phyloP scores from a whole-genome alignment of 345 rosid genomes.

The Linum tenue region DNA sequence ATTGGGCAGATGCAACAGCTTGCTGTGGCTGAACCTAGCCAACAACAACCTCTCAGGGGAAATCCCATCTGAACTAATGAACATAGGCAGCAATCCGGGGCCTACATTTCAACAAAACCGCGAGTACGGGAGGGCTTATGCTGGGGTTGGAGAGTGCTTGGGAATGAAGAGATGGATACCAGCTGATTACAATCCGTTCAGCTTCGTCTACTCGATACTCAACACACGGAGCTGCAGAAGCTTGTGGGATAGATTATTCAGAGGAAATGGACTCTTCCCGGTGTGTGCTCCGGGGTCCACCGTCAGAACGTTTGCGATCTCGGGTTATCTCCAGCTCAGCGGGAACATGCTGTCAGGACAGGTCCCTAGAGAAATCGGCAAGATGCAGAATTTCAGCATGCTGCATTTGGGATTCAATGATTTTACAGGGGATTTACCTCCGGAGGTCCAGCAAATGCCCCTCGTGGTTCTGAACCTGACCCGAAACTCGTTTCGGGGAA shows the following conservation, averaged over 20 bases:
- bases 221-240: slow-evolving; percentile 62
- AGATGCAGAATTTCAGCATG: slow-evolving; percentile 55
- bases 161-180: slow-evolving; percentile 92
- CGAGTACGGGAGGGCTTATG: slow-evolving; percentile 20
- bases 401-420: slow-evolving; percentile 61
- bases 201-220: slow-evolving; percentile 54
- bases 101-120: slow-evolving; percentile 49
- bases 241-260: slow-evolving; percentile 66
- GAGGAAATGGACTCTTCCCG: slow-evolving; percentile 60
- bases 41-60: slow-evolving; percentile 62
- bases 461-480: slow-evolving; percentile 71
- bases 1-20: slow-evolving; percentile 68
- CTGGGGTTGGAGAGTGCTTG: slow-evolving; percentile 72
- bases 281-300: slow-evolving; percentile 37
- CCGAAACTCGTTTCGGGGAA: slow-evolving; percentile 46
- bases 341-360: slow-evolving; percentile 62
- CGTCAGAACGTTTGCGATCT: slow-evolving; percentile 29
- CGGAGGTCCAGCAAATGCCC: slow-evolving; percentile 45
- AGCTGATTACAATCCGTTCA: slow-evolving; percentile 84
- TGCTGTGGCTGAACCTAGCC: slow-evolving; percentile 82
- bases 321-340: slow-evolving; percentile 75
- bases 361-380: slow-evolving; percentile 50
- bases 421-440: slow-evolving; percentile 49
- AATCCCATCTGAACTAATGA: slow-evolving; percentile 48
- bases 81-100: slow-evolving; percentile 47